These are phyloP conservation scores for Posidonia australis DNA, from an alignment of 106 monocot genomes.

Conservation along the genomic window DNA sequence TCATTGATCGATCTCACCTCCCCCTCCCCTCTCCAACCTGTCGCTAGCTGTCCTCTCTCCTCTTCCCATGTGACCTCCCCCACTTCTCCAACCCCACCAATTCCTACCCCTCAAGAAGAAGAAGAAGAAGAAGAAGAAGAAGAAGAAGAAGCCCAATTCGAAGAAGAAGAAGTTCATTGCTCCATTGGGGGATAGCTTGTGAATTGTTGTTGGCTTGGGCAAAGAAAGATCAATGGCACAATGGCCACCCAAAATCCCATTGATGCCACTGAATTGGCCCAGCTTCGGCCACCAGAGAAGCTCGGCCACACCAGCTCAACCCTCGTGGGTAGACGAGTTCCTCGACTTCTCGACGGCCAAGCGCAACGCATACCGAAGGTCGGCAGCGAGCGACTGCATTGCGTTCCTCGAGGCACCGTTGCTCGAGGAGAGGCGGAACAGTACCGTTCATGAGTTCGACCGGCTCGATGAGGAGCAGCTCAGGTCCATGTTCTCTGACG, in stretches of 20 bases:
- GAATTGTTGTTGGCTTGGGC: not conserved
- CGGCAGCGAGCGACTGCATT: conserved; percentile 53
- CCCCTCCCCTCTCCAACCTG: not conserved
- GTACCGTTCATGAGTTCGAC: conserved; percentile 38
- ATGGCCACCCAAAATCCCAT: conserved; percentile 65
- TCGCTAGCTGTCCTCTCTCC: conserved; percentile 1
- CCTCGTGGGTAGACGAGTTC: conserved; percentile 80
- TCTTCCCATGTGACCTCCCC: conserved; percentile 19
- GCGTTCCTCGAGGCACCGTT: conserved; percentile 47
- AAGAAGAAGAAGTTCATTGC: too few species aligned
- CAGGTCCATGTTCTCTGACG: conserved; percentile 86
- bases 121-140: not conserved
- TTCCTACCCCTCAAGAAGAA: not conserved
- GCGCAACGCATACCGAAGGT: conserved; percentile 60
- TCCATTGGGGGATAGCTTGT: too few species aligned
- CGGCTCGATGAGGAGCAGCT: conserved; percentile 76
- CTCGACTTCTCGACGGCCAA: conserved; percentile 62
- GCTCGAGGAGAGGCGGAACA: not conserved
- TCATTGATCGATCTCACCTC: not conserved
- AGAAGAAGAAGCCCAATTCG: not conserved
- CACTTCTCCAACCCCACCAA: conserved; percentile 1
- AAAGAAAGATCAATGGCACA: conserved; percentile 38
- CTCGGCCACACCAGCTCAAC: conserved; percentile 9
- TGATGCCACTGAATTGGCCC: conserved; percentile 30
- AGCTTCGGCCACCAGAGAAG: conserved; percentile 17